Base-by-base conservation (phyloP, 768 basidiomycete genomes). In the Rhizopogon roseolus region DNA sequence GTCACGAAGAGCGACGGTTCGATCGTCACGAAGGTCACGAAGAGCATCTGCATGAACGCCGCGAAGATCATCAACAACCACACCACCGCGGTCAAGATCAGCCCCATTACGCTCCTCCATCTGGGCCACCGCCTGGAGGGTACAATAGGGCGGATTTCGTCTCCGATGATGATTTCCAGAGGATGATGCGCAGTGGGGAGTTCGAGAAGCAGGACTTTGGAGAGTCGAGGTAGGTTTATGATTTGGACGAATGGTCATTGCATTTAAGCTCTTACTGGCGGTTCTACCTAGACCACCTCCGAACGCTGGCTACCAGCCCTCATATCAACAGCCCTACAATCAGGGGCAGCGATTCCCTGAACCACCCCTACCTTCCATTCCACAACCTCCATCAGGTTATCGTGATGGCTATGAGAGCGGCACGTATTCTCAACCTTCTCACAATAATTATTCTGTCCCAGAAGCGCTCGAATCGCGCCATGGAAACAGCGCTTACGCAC, bases 131-230 rank as follows among this genome's bases (percentile, higher is more conserved):
- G 13, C 34, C 34, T 36, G 59, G 61, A 4, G 66, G 58, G 5
- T 48, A 65, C 16, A 58, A 54, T 42, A 61, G 57, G 1, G 53
- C 42, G n/a, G 66, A 67, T 60, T 69, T 69, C 43, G 66, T 62
- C 48, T 57, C 66, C 43, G 66, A 67, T 57, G 63, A 42, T 4
- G 66, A 67, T 1, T 60, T 67, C 34, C 17, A 55, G 6, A 56
- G 57, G 48, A 58, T 67, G 60, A 49, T 69, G 42, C 1, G 41
- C 3, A 4, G 51, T 1, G 66, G 67, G 1, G 49, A 45, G 43
- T 58, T 67, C 13, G 6, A 8, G 16, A 16, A 7, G 27, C 29
- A 52, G 29, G 51, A 52, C 44, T 50, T 22, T 49, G 45, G 51
- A 11, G 51, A 52, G 13, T 11, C 46, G 16, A 52, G 51, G 41